Percentiles rank a stretch among this genome's conserved stretches.
phyloP scores from a whole-genome alignment of 495 filamentous ascomycete species.

The Penicillium bialowiezense region DNA sequence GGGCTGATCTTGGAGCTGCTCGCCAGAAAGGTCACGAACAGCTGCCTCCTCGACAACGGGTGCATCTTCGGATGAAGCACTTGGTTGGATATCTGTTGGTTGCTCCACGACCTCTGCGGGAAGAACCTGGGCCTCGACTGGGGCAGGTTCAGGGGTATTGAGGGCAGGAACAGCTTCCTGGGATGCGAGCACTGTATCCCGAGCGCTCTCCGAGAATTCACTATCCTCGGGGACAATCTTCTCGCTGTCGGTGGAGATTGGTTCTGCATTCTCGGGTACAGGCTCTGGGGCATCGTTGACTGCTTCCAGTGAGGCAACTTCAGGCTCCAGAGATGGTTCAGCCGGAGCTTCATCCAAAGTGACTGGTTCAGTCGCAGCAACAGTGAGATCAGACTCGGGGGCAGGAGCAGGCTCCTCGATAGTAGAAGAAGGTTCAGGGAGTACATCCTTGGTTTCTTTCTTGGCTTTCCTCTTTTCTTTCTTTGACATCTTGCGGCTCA shows the following conservation, averaged over 20 bases:
- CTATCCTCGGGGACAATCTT: not conserved
- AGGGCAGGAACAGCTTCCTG: no score
- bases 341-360: not conserved
- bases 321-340: not conserved
- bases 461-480: slow-evolving; percentile 44
- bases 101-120: no score
- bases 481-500: slow-evolving; percentile 34
- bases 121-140: no score
- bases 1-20: no score
- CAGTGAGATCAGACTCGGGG: not conserved
- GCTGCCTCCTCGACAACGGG: no score
- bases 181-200: no score
- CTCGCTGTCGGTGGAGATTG: not conserved
- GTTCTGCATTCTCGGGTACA: slow-evolving; percentile 2
- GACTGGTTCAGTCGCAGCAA: not conserved
- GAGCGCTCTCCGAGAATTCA: no score
- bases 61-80: no score
- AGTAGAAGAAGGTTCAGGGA: not conserved
- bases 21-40: no score
- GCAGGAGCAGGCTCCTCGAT: not conserved
- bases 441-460: slow-evolving; percentile 25
- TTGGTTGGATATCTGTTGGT: no score
- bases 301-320: not conserved
- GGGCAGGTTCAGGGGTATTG: no score
- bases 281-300: not conserved